Evolutionary conservation across 495 filamentous ascomycete species (phyloP), one percentile per base, ranked within the genome.

Genomic region (Cladorrhinum samala): DNA sequence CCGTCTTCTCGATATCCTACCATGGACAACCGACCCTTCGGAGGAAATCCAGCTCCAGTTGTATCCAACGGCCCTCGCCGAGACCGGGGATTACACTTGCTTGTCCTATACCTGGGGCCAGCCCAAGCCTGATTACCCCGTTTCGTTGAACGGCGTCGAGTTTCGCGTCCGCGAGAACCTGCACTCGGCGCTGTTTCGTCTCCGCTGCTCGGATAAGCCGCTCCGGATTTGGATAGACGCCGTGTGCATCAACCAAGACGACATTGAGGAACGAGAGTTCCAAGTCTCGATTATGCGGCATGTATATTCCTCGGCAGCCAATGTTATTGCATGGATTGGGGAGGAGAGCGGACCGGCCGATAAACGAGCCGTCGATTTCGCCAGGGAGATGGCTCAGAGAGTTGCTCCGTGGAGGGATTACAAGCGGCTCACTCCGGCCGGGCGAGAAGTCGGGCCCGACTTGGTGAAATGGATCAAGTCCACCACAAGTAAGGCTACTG

Each of bases 301-400:
- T 9, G 16, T 48, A n/a, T 48, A 33, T 16, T 1, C 17, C 9
- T 9, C 2, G 5, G 46, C 46, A 16, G 19, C 46, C 23, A 14
- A 48, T 16, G 46, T 48, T 13, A 48, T 48, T 33, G 46, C 46
- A 17, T 48, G 46, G 46, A 36, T 48, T 48, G 46, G 46, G 11
- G 24, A 48, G 27, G 46, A 48, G 11, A 48, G 18, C 4, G 46
- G 46, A 16, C 14, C 23, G 2, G 16, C 8, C 3, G 43, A 46
- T 23, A 46, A 25, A n/a, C 20, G 17, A 25, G 43, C 18, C 17
- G 23, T 46, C 19, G 3, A 23, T 9, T 24, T 46, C 9, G 23
- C 27, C 8, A 9, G 19, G 16, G 19, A 46, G 23, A 23, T 46
- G 19, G 2, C 9, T 46, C 19, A 20, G 9, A 46, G 21, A 13